phyloP scores from a whole-genome alignment of 2,329 filamentous ascomycete species.

The Trichophyton rubrum region DNA sequence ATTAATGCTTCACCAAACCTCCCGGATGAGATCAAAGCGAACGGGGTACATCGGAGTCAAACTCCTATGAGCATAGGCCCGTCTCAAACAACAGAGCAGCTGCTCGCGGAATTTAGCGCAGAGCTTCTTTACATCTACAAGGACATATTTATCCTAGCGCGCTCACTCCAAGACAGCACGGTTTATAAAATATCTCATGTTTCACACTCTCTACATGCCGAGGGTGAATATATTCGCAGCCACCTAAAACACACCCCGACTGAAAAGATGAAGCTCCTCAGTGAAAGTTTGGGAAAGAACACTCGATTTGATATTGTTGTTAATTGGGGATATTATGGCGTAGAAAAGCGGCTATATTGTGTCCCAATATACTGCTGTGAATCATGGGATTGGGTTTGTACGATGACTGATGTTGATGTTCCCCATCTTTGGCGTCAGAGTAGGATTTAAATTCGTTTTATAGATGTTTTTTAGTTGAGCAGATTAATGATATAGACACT shows the following conservation, averaged over 20 bases:
- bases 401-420: slow-evolving; percentile 15
- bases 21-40: neutral
- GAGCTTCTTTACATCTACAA: slow-evolving; percentile 18
- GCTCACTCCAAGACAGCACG: slow-evolving; percentile 15
- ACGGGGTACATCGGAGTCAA: neutral
- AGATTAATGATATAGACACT: neutral
- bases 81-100: slow-evolving; percentile 8
- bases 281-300: slow-evolving; percentile 12
- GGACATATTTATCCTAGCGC: slow-evolving; percentile 20
- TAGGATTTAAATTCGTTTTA: neutral
- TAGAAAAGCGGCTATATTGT: slow-evolving; percentile 20
- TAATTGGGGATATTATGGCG: slow-evolving; percentile 18
- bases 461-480: neutral
- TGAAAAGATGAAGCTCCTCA: slow-evolving; percentile 13
- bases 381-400: slow-evolving; percentile 19
- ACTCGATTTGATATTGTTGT: slow-evolving; percentile 16
- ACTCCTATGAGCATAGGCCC: neutral
- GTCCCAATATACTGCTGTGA: slow-evolving; percentile 18
- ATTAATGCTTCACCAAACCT: neutral
- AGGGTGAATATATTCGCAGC: slow-evolving; percentile 19
- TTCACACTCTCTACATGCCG: slow-evolving; percentile 16
- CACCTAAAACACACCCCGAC: slow-evolving; percentile 18
- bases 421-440: slow-evolving; percentile 14
- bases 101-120: slow-evolving; percentile 16
- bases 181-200: slow-evolving; percentile 22